phyloP scores from a whole-genome alignment of 192 early-diverging fungal genomes.

The Phycomyces nitens region DNA sequence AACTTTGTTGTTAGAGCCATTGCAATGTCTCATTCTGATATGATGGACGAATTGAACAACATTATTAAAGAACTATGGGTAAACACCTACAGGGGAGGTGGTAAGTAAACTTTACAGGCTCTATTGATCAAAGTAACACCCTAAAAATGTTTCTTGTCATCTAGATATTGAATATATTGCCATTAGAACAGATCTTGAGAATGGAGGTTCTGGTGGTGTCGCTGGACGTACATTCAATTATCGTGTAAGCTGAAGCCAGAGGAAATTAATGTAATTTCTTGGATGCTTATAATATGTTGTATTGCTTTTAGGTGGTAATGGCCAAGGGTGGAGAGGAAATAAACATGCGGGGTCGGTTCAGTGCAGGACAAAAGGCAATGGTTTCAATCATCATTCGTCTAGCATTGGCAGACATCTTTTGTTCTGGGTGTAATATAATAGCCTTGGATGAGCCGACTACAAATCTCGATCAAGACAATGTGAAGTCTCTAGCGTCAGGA shows the following conservation, averaged over 20 bases:
- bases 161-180: slow-evolving; percentile 95
- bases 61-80: slow-evolving; percentile 95
- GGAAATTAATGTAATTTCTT: slow-evolving; percentile 7
- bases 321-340: slow-evolving; percentile 76
- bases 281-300: background rate
- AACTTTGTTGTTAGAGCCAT: slow-evolving; percentile 79
- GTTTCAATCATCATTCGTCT: slow-evolving; percentile 93
- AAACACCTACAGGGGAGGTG: slow-evolving; percentile 90
- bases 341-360: slow-evolving; percentile 94
- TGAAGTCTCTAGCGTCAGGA: slow-evolving; percentile 78
- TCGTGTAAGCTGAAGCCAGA: slow-evolving; percentile 64
- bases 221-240: slow-evolving; percentile 84
- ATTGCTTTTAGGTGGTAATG: slow-evolving; percentile 76
- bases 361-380: slow-evolving; percentile 96
- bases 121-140: background rate
- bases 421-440: slow-evolving; percentile 87
- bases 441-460: slow-evolving; percentile 98
- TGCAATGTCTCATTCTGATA: slow-evolving; percentile 85
- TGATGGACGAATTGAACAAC: slow-evolving; percentile 97
- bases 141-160: background rate
- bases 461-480: slow-evolving; percentile 89
- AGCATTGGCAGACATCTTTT: slow-evolving; percentile 93
- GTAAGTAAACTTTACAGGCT: slow-evolving; percentile 31
- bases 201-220: slow-evolving; percentile 54
- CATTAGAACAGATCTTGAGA: slow-evolving; percentile 85